A percentile compares a stretch with the other conserved stretches of the same genome.
phyloP scores from a whole-genome alignment of 208 protist species.

The Herpetomonas muscarum region DNA sequence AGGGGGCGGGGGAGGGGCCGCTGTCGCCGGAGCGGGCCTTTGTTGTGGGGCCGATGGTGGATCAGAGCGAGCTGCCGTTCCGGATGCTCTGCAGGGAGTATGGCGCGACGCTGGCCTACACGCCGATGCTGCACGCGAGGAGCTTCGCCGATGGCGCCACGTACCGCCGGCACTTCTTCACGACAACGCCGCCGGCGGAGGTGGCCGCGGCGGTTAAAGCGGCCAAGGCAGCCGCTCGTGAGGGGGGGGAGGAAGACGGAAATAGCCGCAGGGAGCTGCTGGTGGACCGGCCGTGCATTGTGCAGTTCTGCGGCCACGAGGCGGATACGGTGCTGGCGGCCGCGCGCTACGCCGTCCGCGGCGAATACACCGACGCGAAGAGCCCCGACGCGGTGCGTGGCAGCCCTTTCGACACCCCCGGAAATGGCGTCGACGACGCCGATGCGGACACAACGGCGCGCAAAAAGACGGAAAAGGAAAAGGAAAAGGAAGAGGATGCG shows the following conservation, averaged over 20 bases:
- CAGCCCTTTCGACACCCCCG: not conserved
- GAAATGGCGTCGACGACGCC: no score
- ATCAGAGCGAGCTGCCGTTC: slow-evolving; percentile 89
- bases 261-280: slow-evolving; percentile 3
- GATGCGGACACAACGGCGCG: no score
- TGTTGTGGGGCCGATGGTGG: slow-evolving; percentile 92
- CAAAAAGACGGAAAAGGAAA: not conserved
- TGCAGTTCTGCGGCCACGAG: slow-evolving; percentile 86
- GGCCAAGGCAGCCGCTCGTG: not conserved
- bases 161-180: slow-evolving; percentile 64
- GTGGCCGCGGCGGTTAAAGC: slow-evolving; percentile 17
- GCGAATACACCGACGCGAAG: slow-evolving; percentile 25
- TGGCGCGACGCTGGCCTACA: slow-evolving; percentile 80
- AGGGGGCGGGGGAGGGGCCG: not conserved
- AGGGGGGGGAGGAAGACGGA: not conserved
- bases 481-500: not conserved
- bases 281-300: slow-evolving; percentile 75
- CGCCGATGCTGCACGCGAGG: slow-evolving; percentile 86
- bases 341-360: slow-evolving; percentile 44
- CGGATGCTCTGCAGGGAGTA: slow-evolving; percentile 82
- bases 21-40: slow-evolving; percentile 6
- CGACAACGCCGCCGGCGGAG: slow-evolving; percentile 24
- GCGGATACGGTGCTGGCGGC: slow-evolving; percentile 56
- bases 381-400: not conserved
- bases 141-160: slow-evolving; percentile 42